Percentiles rank a stretch among this genome's conserved stretches.
Conservation (phyloP, 768 basidiomycete genomes). For the Tricholoma terreum region DNA sequence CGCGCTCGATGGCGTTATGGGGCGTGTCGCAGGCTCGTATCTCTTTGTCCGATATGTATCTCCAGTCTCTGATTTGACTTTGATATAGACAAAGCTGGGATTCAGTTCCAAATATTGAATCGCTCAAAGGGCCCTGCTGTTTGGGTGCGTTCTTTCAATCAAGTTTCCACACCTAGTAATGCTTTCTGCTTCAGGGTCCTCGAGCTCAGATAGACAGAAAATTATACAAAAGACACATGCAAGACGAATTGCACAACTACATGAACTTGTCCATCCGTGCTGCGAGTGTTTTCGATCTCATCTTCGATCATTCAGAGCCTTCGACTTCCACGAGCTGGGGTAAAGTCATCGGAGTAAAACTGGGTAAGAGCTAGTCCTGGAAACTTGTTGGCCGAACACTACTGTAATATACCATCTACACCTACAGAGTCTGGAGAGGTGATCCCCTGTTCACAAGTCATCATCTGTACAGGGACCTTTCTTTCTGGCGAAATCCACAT, state of each 20-base stretch:
- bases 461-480: slow-evolving; percentile 91
- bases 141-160: slow-evolving; percentile 54
- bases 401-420: not conserved
- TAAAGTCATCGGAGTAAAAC: slow-evolving; percentile 58
- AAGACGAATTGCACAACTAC: slow-evolving; percentile 60
- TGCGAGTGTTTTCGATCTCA: slow-evolving; percentile 76
- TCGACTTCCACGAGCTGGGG: slow-evolving; percentile 43
- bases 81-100: slow-evolving; percentile 73
- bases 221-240: slow-evolving; percentile 83
- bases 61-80: not conserved
- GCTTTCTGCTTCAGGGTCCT: slow-evolving; percentile 57
- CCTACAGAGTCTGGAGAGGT: slow-evolving; percentile 66
- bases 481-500: slow-evolving; percentile 90
- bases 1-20: slow-evolving; percentile 86
- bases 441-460: slow-evolving; percentile 75
- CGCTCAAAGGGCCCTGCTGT: slow-evolving; percentile 85
- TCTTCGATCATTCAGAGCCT: slow-evolving; percentile 49
- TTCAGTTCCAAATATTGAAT: slow-evolving; percentile 86
- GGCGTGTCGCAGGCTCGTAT: slow-evolving; percentile 69
- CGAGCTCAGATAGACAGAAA: slow-evolving; percentile 87
- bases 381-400: not conserved
- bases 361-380: slow-evolving; percentile 41
- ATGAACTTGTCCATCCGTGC: slow-evolving; percentile 66
- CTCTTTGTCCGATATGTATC: not conserved
- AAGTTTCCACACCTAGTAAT: not conserved